These are phyloP conservation scores for Hyphodiscus hymeniophilus DNA, from an alignment of 495 filamentous ascomycete species.

Conservation along the genomic window DNA sequence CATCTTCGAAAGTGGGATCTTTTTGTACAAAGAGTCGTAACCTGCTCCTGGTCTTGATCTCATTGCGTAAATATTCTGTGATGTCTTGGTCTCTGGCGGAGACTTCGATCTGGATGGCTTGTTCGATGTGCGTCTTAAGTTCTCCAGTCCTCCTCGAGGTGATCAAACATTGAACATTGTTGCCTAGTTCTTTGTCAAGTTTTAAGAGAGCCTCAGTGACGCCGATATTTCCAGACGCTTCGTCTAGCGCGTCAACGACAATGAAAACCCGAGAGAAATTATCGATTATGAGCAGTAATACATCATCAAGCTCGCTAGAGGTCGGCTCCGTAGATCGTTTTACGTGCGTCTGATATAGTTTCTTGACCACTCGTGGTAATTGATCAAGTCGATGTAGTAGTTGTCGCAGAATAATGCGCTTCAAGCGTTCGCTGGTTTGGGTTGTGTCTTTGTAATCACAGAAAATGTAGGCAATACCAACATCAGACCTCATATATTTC, in stretches of 20 bases:
- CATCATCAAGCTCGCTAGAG: slow-evolving; percentile 14
- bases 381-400: slow-evolving; percentile 11
- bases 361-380: slow-evolving; percentile 21
- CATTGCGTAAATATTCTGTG: too few species aligned
- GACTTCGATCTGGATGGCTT: too few species aligned
- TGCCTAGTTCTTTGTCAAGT: too few species aligned
- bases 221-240: too few species aligned
- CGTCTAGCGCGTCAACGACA: slow-evolving; percentile 42
- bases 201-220: too few species aligned
- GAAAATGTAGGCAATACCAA: slow-evolving; percentile 4
- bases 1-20: too few species aligned
- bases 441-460: not conserved
- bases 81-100: too few species aligned
- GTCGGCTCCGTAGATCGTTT: slow-evolving; percentile 18
- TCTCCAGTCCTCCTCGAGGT: too few species aligned
- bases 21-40: too few species aligned
- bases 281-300: slow-evolving; percentile 19
- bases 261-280: slow-evolving; percentile 28
- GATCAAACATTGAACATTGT: too few species aligned
- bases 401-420: slow-evolving; percentile 30
- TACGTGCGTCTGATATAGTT: slow-evolving; percentile 21
- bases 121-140: too few species aligned
- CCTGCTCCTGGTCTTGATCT: too few species aligned
- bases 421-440: slow-evolving; percentile 10
- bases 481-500: not conserved